phyloP scores from a whole-genome alignment of 1,139 yeast genomes.

The Candida sanyaensis region DNA sequence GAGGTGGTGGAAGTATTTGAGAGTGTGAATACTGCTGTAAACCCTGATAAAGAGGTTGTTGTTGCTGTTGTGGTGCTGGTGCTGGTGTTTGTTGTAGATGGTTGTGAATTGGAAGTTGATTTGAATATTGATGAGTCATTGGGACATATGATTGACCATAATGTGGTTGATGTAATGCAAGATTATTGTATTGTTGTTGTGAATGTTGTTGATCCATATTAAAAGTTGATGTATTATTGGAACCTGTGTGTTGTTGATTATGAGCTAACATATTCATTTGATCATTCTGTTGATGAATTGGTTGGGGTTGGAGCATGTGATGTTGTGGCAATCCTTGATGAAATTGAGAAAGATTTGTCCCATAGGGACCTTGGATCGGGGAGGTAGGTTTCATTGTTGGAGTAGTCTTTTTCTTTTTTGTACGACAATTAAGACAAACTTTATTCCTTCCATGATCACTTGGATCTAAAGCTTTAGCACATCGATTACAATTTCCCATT shows the following conservation, averaged over 20 bases:
- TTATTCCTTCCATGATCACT: constrained; percentile 54
- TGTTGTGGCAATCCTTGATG: background rate
- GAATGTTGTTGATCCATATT: background rate
- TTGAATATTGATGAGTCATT: constrained; percentile 1
- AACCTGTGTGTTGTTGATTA: background rate
- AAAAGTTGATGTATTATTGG: background rate
- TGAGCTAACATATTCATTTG: background rate
- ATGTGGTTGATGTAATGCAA: background rate
- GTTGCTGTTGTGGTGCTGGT: constrained; percentile 7
- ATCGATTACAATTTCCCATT: constrained; percentile 62
- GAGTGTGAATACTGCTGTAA: constrained; percentile 6
- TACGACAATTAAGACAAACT: constrained; percentile 55
- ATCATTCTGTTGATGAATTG: background rate
- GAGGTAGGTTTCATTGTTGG: constrained; percentile 1
- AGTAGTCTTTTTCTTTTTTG: constrained; percentile 45
- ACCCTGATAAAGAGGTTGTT: constrained; percentile 12
- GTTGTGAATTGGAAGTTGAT: background rate
- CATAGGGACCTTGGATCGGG: background rate
- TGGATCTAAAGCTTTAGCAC: constrained; percentile 50
- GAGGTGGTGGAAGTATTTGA: constrained; percentile 9
- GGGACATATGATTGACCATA: background rate
- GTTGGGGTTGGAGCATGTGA: constrained; percentile 3
- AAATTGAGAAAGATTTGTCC: background rate
- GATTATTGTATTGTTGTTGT: background rate
- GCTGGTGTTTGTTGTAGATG: constrained; percentile 6